Conservation (phyloP, 2,329 filamentous ascomycete genomes). For the Aspergillus glaucus region DNA sequence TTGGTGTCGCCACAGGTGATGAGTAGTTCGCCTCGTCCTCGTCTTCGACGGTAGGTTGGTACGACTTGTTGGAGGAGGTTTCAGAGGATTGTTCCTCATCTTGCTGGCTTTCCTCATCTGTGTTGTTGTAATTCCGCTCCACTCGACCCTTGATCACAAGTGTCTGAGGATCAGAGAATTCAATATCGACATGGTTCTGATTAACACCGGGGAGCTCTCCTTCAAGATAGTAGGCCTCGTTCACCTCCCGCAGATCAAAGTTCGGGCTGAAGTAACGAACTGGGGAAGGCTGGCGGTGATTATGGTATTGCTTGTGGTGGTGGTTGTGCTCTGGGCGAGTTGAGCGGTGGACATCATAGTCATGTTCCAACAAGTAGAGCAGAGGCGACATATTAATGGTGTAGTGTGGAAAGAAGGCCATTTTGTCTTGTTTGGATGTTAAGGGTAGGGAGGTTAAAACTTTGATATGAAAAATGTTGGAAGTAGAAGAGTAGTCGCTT, state of each 20-base stretch:
- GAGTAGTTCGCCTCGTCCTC: slow-evolving; percentile 31
- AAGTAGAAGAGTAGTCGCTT: neutral
- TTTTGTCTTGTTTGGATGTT: slow-evolving; percentile 16
- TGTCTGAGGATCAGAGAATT: slow-evolving; percentile 41
- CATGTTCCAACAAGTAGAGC: slow-evolving; percentile 38
- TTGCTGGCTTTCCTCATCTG: slow-evolving; percentile 5
- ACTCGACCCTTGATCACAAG: slow-evolving; percentile 38
- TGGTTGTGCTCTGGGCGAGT: slow-evolving; percentile 10
- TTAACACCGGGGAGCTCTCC: slow-evolving; percentile 41
- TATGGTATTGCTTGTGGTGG: neutral
- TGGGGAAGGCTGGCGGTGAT: neutral
- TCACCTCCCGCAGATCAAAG: slow-evolving; percentile 41
- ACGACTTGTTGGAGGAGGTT: slow-evolving; percentile 21
- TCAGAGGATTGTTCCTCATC: slow-evolving; percentile 13
- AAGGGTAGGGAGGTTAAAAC: neutral
- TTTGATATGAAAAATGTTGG: neutral
- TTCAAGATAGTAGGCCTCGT: slow-evolving; percentile 37
- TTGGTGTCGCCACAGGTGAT: slow-evolving; percentile 6
- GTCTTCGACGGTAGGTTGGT: slow-evolving; percentile 51
- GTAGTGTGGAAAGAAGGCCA: slow-evolving; percentile 36
- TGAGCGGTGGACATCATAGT: slow-evolving; percentile 29
- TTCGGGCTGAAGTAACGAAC: slow-evolving; percentile 31
- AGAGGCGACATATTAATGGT: slow-evolving; percentile 34
- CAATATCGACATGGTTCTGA: slow-evolving; percentile 40
- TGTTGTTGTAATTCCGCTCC: slow-evolving; percentile 26